Evolutionary conservation across 208 protist species (phyloP).

Genomic region (Trypanosoma boissoni): DNA sequence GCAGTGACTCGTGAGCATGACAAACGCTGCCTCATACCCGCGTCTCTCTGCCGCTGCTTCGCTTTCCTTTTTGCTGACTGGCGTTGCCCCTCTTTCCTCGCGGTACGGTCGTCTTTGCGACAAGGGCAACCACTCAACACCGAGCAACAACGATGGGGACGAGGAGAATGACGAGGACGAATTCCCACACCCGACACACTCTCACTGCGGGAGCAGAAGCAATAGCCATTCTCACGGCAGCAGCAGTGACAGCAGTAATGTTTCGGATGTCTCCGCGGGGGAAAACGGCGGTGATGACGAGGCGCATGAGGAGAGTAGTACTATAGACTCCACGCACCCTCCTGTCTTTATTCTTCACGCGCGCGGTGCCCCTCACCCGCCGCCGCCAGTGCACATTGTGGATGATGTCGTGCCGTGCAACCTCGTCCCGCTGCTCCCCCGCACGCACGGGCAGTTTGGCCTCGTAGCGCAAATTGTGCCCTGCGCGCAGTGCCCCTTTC

Average conservation of each 20-base stretch:
- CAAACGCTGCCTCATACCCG: neutral
- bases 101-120: no score
- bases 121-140: neutral
- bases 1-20: neutral
- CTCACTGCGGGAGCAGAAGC: neutral
- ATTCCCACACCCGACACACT: no score
- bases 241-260: neutral
- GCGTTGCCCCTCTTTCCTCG: constrained; percentile 2
- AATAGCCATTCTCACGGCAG: no score
- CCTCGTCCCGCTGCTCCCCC: constrained; percentile 47
- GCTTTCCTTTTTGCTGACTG: constrained; percentile 11
- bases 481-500: constrained; percentile 27
- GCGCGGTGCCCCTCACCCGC: neutral
- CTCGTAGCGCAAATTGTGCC: constrained; percentile 69
- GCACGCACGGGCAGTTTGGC: constrained; percentile 45
- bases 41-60: constrained; percentile 10
- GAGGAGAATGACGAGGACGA: neutral
- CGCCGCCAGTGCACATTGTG: constrained; percentile 28
- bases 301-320: neutral
- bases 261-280: neutral
- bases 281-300: neutral
- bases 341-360: neutral
- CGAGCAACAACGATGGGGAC: neutral
- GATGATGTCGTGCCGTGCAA: constrained; percentile 72
- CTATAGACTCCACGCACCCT: neutral